A percentile compares a stretch with the other conserved stretches of the same genome.
Conservation (phyloP, 805 yeast genomes). For the Candida xyloterini region DNA sequence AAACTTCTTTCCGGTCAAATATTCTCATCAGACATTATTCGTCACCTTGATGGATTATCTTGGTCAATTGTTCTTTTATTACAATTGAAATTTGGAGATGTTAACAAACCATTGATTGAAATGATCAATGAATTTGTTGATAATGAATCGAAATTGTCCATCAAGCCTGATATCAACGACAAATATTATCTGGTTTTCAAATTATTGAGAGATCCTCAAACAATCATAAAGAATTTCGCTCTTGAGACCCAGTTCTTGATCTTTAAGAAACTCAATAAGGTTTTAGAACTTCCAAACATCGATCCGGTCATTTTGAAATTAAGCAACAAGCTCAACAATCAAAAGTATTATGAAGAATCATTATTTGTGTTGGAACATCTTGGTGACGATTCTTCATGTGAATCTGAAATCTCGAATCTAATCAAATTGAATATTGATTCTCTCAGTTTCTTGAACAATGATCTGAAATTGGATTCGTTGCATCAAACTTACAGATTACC, state of each 20-base stretch:
- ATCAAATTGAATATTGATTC: constrained; percentile 35
- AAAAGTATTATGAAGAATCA: constrained; percentile 55
- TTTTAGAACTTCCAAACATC: constrained; percentile 15
- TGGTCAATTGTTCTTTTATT: constrained; percentile 67
- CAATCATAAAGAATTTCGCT: constrained; percentile 13
- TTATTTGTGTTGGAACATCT: constrained; percentile 62
- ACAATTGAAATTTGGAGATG: constrained; percentile 60
- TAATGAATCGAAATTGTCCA: constrained; percentile 9
- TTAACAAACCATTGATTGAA: constrained; percentile 34
- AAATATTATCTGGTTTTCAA: constrained; percentile 17
- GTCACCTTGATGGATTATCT: constrained; percentile 45
- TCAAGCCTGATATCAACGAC: constrained; percentile 10
- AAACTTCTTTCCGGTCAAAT: constrained; percentile 58
- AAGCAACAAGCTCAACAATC: constrained; percentile 49
- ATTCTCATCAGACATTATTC: constrained; percentile 28
- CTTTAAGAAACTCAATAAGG: constrained; percentile 25
- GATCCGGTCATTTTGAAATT: constrained; percentile 31
- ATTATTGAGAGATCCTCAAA: constrained; percentile 11
- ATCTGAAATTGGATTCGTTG: constrained; percentile 35
- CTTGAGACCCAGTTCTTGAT: constrained; percentile 26
- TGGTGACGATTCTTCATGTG: constrained; percentile 43
- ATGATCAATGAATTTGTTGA: constrained; percentile 29
- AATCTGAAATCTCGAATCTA: constrained; percentile 37
- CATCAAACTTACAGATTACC: constrained; percentile 47
- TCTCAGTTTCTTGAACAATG: constrained; percentile 28